Conservation (phyloP, 345 rosid species). For the Gossypium bickii region DNA sequence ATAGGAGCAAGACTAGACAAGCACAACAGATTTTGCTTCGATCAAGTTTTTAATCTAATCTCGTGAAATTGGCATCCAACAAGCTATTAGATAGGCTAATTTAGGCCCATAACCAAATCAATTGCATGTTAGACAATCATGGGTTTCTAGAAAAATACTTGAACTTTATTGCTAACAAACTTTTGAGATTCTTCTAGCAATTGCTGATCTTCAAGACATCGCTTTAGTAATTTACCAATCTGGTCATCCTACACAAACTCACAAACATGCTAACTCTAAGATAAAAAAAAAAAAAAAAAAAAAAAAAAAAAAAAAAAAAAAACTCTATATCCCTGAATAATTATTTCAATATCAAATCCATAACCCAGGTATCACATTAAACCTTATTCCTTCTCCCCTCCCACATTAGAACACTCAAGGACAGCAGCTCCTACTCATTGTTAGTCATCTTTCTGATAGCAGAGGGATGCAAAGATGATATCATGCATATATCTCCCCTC, state of each 20-base stretch:
- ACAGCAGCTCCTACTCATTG: background rate
- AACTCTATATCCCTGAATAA: background rate
- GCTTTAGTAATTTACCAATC: background rate
- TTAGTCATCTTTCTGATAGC: background rate
- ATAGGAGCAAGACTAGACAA: background rate
- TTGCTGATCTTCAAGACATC: background rate
- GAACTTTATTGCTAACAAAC: background rate
- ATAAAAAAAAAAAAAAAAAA: background rate
- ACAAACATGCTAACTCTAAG: background rate
- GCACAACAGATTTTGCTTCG: background rate
- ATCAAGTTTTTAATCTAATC: background rate
- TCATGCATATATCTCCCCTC: background rate
- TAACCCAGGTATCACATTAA: background rate
- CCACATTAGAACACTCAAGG: background rate
- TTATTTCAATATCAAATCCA: background rate
- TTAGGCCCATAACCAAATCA: background rate
- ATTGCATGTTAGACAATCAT: background rate
- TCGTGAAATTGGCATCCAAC: background rate
- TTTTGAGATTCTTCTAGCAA: background rate
- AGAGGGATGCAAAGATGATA: background rate
- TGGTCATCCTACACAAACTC: background rate
- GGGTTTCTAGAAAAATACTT: background rate
- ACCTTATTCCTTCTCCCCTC: background rate
- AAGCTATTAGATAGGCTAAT: background rate
- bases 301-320: background rate